phyloP scores from a whole-genome alignment of 106 monocot genomes.

The Posidonia australis region DNA sequence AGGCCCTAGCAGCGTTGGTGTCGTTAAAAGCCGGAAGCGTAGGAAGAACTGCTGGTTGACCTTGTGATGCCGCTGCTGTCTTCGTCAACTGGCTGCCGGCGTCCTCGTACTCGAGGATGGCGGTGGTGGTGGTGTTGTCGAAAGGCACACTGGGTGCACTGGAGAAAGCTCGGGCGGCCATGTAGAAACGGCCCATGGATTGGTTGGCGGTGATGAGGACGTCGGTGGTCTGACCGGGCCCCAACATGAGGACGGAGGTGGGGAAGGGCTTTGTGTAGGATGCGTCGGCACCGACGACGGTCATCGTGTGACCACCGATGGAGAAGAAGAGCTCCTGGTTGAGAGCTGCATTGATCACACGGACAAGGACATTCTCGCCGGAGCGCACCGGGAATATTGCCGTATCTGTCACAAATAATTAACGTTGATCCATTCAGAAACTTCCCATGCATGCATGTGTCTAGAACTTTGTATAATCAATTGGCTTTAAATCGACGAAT shows the following conservation, averaged over 20 bases:
- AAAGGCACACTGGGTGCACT: slow-evolving; percentile 18
- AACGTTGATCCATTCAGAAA: neutral
- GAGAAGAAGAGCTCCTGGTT: slow-evolving; percentile 40
- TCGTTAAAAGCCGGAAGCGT: slow-evolving; percentile 32
- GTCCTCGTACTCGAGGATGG: slow-evolving; percentile 6
- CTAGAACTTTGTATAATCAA: too few relatives aligned
- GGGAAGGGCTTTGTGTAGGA: slow-evolving; percentile 40
- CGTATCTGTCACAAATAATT: slow-evolving; percentile 9
- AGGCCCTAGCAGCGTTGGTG: slow-evolving; percentile 13
- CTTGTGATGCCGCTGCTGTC: too few relatives aligned
- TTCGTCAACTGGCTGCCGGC: neutral
- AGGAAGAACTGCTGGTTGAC: neutral
- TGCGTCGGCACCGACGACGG: slow-evolving; percentile 42
- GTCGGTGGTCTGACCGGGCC: slow-evolving; percentile 45
- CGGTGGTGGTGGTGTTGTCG: slow-evolving; percentile 44
- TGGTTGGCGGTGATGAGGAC: slow-evolving; percentile 34
- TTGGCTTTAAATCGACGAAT: too few relatives aligned
- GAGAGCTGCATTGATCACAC: slow-evolving; percentile 39
- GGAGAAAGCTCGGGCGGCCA: slow-evolving; percentile 1
- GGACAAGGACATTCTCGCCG: slow-evolving; percentile 42
- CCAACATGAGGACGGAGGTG: slow-evolving; percentile 34
- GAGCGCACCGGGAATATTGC: slow-evolving; percentile 29
- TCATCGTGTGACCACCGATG: slow-evolving; percentile 47
- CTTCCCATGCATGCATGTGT: too few relatives aligned
- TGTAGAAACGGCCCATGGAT: slow-evolving; percentile 1